Evolutionary conservation across 768 basidiomycete species (phyloP).

Genomic region (Serpula lacrymans): DNA sequence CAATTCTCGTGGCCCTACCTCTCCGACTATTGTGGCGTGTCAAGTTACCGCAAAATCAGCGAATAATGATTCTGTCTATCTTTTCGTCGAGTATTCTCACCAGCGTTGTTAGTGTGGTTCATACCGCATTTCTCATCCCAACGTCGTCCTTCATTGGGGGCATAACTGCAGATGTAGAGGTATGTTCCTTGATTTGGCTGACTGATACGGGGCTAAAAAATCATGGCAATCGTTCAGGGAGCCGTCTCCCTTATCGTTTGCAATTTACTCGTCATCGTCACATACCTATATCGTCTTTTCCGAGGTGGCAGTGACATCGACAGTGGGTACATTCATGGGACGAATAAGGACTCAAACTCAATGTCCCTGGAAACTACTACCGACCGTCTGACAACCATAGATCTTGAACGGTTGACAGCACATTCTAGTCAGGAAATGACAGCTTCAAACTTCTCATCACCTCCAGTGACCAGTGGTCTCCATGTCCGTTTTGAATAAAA

Average conservation of each 20-base stretch:
- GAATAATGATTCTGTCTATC: constrained; percentile 39
- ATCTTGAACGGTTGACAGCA: too few species aligned
- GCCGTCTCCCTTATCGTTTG: constrained; percentile 38
- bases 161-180: constrained; percentile 42
- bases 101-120: constrained; percentile 41
- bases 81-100: constrained; percentile 55
- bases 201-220: neutral
- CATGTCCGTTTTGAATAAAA: too few species aligned
- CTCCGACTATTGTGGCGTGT: constrained; percentile 42
- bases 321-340: neutral
- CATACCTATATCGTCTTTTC: constrained; percentile 25
- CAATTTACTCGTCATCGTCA: constrained; percentile 39
- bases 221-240: constrained; percentile 18
- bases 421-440: too few species aligned
- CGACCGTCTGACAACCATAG: constrained; percentile 22
- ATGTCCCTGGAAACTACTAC: too few species aligned
- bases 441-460: too few species aligned
- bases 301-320: constrained; percentile 12
- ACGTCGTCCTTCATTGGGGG: constrained; percentile 6
- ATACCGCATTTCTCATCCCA: constrained; percentile 39
- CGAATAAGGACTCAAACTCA: constrained; percentile 2
- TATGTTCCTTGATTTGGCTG: constrained; percentile 15
- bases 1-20: constrained; percentile 43
- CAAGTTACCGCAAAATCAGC: constrained; percentile 35
- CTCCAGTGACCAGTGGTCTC: too few species aligned